These are phyloP conservation scores for Ormosia semicastrata DNA, from an alignment of 306 rosid genomes.

Conservation along the genomic window DNA sequence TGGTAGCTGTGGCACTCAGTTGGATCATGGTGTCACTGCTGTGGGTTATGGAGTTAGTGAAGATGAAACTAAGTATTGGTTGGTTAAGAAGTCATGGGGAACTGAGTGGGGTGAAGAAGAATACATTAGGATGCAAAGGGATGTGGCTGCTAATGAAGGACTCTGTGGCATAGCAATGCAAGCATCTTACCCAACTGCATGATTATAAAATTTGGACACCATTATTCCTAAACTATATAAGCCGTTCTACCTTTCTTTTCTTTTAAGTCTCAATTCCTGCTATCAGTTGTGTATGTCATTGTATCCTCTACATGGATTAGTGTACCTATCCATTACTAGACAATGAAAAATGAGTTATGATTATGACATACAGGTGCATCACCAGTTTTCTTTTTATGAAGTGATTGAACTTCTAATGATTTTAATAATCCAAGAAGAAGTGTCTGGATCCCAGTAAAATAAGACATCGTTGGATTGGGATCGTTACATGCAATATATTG, in stretches of 20 bases:
- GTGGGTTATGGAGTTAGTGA: slow-evolving; percentile 38
- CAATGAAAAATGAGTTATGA: not conserved
- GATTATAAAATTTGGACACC: not conserved
- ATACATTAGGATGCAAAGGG: slow-evolving; percentile 43
- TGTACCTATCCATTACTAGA: not conserved
- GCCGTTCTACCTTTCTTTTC: not conserved
- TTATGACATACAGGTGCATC: not conserved
- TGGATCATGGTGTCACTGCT: slow-evolving; percentile 48
- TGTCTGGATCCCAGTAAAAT: too few relatives aligned
- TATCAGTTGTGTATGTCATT: not conserved
- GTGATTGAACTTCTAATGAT: too few relatives aligned
- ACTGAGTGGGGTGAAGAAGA: slow-evolving; percentile 47
- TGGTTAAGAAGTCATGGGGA: slow-evolving; percentile 58
- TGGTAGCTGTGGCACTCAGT: slow-evolving; percentile 40
- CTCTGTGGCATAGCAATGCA: slow-evolving; percentile 50
- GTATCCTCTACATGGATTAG: not conserved
- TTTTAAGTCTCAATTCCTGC: not conserved
- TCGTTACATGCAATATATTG: too few relatives aligned
- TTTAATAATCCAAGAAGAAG: too few relatives aligned
- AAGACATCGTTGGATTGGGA: too few relatives aligned
- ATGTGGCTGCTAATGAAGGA: slow-evolving; percentile 37
- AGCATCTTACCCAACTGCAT: slow-evolving; percentile 45
- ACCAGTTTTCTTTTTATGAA: not conserved
- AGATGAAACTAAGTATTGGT: slow-evolving; percentile 49
- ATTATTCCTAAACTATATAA: not conserved